A percentile compares a stretch with the other conserved stretches of the same genome.
Evolutionary conservation across 2,329 filamentous ascomycete genomes (phyloP).

Genomic region (Exophiala phaeomuriformis): DNA sequence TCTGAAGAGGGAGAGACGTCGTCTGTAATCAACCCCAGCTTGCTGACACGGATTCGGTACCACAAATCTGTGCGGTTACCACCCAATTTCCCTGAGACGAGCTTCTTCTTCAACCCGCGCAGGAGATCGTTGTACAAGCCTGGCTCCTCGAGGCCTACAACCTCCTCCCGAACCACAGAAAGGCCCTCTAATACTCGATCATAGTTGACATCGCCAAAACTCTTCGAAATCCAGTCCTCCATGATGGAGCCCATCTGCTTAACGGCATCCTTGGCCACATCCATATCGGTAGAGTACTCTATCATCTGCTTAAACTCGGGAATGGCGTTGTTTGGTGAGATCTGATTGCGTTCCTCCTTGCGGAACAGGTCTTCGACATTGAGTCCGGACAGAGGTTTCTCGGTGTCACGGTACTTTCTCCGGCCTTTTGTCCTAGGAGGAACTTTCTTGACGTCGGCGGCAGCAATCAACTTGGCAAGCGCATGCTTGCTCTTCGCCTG

Average conservation of each 20-base stretch:
- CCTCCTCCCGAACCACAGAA: slow-evolving; percentile 67
- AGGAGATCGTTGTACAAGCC: slow-evolving; percentile 69
- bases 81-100: slow-evolving; percentile 62
- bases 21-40: slow-evolving; percentile 59
- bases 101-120: slow-evolving; percentile 60
- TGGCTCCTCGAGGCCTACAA: slow-evolving; percentile 68
- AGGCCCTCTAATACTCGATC: slow-evolving; percentile 67
- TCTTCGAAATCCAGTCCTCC: slow-evolving; percentile 59
- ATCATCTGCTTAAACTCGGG: slow-evolving; percentile 85
- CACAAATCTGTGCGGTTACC: slow-evolving; percentile 78
- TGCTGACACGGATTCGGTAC: slow-evolving; percentile 61
- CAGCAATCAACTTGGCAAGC: slow-evolving; percentile 58
- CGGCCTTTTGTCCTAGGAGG: slow-evolving; percentile 71
- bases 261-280: slow-evolving; percentile 58
- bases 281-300: slow-evolving; percentile 51
- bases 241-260: slow-evolving; percentile 70
- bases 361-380: slow-evolving; percentile 77
- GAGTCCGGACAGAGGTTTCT: slow-evolving; percentile 82
- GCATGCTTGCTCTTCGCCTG: slow-evolving; percentile 50
- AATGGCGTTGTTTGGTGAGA: slow-evolving; percentile 67
- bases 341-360: slow-evolving; percentile 45
- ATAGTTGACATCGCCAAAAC: slow-evolving; percentile 69
- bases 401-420: slow-evolving; percentile 57
- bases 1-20: slow-evolving; percentile 6
- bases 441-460: slow-evolving; percentile 80